Evolutionary conservation across 106 monocot genomes (phyloP).

Genomic region (Narthecium ossifragum): DNA sequence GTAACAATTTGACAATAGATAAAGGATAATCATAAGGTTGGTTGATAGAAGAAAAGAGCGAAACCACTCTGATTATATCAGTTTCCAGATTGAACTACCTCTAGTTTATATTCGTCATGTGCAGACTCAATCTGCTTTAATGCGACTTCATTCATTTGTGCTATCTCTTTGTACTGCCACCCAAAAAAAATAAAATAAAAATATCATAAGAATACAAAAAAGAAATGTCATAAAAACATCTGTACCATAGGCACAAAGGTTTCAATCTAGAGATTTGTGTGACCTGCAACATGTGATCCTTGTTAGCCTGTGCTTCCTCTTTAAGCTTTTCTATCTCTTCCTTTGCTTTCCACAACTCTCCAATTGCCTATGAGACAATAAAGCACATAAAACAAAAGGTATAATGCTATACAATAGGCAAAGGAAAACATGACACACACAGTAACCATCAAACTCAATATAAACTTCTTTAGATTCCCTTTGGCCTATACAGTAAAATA

Average conservation of each 20-base stretch:
- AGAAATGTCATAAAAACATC: no score
- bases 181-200: slow-evolving; percentile 7
- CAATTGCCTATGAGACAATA: slow-evolving; percentile 24
- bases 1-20: no score
- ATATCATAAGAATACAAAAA: no score
- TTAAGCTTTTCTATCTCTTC: slow-evolving; percentile 77
- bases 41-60: no score
- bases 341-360: slow-evolving; percentile 47
- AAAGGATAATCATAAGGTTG: no score
- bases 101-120: slow-evolving; percentile 67
- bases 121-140: slow-evolving; percentile 84
- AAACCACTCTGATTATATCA: no score
- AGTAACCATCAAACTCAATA: not conserved
- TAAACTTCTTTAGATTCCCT: no score
- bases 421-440: not conserved
- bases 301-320: slow-evolving; percentile 77
- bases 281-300: slow-evolving; percentile 86
- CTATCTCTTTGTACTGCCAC: slow-evolving; percentile 93
- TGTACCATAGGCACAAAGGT: no score
- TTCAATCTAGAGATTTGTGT: no score
- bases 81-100: no score
- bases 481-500: no score
- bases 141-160: slow-evolving; percentile 76
- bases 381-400: not conserved
- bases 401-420: not conserved